Evolutionary conservation across 805 yeast genomes (phyloP), one percentile per base, ranked within the genome.

Genomic region (Metschnikowia lachancei): DNA sequence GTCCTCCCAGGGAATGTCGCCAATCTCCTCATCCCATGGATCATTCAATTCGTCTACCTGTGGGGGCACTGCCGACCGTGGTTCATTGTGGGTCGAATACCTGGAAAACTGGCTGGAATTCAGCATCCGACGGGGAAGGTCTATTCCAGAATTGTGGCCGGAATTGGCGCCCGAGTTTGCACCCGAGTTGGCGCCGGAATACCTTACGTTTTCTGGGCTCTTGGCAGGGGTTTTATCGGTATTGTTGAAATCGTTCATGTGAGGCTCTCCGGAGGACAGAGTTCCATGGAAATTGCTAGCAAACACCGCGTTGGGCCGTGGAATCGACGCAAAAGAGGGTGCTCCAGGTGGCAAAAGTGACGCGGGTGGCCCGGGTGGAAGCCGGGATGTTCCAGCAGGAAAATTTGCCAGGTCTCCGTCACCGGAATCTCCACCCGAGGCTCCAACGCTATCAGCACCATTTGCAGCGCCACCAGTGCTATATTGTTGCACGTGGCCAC

Each of bases 1-100:
- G 35, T 49, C 55, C 30, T 53, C 53, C 57, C 55, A 53, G 5
- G 53, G 48, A 22, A 52, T 39, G 10, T 52, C 53, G n/a, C 51
- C 55, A 26, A 52, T 46, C 22, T 52, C 53, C 19, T 53, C 57
- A 35, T 53, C 54, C 57, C 57, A 53, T 5, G 55, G 53, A 34
- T 51, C 54, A 2, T 16, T 18, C 22, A 31, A 38, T 10, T 37
- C 46, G 14, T 26, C 35, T 7, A 14, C n/a, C 11, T 11, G 26
- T 19, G 13, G 26, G 26, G 11, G 17, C 36, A 12, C 16, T 10
- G 13, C 35, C 17, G 35, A 32, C 5, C 6, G 19, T 4, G 12
- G 12, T 32, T 32, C 35, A 9, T 5, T n/a, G 17, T 32, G 19
- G 5, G 11, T 4, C 17, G 35, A 22, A 22, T 22, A 22, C 24